These are phyloP conservation scores for Mortierella sp. DNA, from an alignment of 371 early-diverging fungal species.

Conservation along the genomic window DNA sequence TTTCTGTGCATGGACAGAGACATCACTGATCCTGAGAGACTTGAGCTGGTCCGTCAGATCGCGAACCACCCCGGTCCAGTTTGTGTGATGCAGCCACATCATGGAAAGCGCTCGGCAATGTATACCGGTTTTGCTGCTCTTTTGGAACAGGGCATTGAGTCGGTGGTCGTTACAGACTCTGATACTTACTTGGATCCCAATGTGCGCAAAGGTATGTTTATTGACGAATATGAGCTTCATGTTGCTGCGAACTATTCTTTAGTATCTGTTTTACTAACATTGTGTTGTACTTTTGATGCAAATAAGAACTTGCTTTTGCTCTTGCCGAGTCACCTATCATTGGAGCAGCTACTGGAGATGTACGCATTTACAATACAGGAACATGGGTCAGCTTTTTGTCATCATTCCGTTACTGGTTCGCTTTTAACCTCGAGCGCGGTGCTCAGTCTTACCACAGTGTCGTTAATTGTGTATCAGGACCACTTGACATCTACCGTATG, in stretches of 20 bases:
- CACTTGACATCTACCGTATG: slow-evolving; percentile 73
- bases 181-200: slow-evolving; percentile 73
- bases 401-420: slow-evolving; percentile 77
- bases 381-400: slow-evolving; percentile 71
- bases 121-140: slow-evolving; percentile 72
- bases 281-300: not conserved
- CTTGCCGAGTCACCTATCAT: slow-evolving; percentile 66
- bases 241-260: not conserved
- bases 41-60: slow-evolving; percentile 46
- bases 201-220: slow-evolving; percentile 50
- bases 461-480: slow-evolving; percentile 80
- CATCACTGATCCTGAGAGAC: slow-evolving; percentile 36
- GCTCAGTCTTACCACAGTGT: slow-evolving; percentile 73
- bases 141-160: slow-evolving; percentile 68
- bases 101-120: slow-evolving; percentile 77
- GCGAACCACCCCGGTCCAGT: slow-evolving; percentile 61
- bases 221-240: not conserved
- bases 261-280: not conserved
- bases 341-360: slow-evolving; percentile 78
- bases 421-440: slow-evolving; percentile 78
- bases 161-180: slow-evolving; percentile 75
- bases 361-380: slow-evolving; percentile 70
- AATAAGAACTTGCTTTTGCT: slow-evolving; percentile 66
- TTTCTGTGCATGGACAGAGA: slow-evolving; percentile 58
- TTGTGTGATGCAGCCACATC: slow-evolving; percentile 71